Evolutionary conservation across 2,329 filamentous ascomycete genomes (phyloP), one percentile per base, ranked within the genome.

Genomic region (Monosporascus sp.): DNA sequence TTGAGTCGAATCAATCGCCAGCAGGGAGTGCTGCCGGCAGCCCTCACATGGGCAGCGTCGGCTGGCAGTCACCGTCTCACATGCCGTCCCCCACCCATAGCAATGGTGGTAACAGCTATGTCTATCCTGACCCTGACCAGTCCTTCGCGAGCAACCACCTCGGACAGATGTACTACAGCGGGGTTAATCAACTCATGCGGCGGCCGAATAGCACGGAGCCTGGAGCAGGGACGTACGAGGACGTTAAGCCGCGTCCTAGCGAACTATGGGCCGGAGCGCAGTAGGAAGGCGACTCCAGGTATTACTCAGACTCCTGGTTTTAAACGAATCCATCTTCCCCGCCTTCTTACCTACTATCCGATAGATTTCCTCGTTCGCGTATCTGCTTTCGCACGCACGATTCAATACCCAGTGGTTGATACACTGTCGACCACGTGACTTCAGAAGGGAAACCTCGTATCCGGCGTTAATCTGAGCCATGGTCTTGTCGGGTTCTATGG

Each of bases 51-150:
- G 73, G 75, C 57, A 85, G 80, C 56, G 80, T 90, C 57, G 88
- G 89, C 51, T 97, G 93, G 92, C 88, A 90, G 60, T 95, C 91
- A 5, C 91, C 91, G 4, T 83, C 86, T 2, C 88, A 92, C 60
- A 82, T 84, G 58, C 80, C 81, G 35, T 84, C 90, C 60, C 84
- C 87, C 9, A 87, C 88, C 8, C 88, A 91, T 57, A 77, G 74
- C 63, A 75, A 72, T 35, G 72, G 76, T 45, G 82, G 80, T 45
- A 83, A 81, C 49, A 78, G 77, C 57, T 92, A 90, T 59, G 85
- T 89, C 57, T 96, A 95, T 66, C 84, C 87, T 7, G 95, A 97
- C 61, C 88, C 90, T 0, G 90, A 96, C 62, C 82, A 83, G 25
- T 79, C 80, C 37, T 79, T 82, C 49, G 78, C 79, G 39, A 77